Evolutionary conservation across 257 asterid species (phyloP).

Genomic region (Cynanchum wilfordii): DNA sequence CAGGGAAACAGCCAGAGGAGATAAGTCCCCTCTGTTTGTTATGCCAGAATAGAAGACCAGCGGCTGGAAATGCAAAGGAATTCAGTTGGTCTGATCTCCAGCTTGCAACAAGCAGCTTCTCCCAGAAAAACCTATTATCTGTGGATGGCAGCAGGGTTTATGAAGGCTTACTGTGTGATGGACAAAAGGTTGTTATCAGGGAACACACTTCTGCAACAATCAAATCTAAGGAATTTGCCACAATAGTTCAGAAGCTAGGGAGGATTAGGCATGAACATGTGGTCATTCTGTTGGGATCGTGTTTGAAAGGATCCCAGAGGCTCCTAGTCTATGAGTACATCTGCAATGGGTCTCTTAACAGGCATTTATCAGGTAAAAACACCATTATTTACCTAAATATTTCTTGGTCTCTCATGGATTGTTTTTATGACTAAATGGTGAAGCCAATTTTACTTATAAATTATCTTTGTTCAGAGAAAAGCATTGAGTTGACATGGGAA

Average conservation of each 20-base stretch:
- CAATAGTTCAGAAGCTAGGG: constrained; percentile 36
- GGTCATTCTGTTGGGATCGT: constrained; percentile 44
- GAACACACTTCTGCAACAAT: constrained; percentile 42
- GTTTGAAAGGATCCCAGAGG: constrained; percentile 38
- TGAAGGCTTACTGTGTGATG: constrained; percentile 33
- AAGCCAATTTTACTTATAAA: too few species aligned
- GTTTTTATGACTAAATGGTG: not conserved
- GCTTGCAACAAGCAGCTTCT: constrained; percentile 40
- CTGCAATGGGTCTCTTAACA: constrained; percentile 45
- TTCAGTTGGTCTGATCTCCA: constrained; percentile 48
- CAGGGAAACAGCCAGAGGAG: constrained; percentile 24
- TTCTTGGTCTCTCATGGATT: not conserved
- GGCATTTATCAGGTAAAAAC: constrained; percentile 35
- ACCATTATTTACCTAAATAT: not conserved
- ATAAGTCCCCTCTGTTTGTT: constrained; percentile 23
- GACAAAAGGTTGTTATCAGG: constrained; percentile 34
- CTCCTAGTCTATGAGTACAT: constrained; percentile 45
- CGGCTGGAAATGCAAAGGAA: constrained; percentile 18
- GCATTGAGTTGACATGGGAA: constrained; percentile 44
- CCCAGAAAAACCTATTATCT: constrained; percentile 21
- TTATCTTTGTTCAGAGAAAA: constrained; percentile 26
- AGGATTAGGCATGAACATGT: constrained; percentile 40
- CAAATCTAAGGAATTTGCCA: constrained; percentile 32
- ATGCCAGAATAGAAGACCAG: constrained; percentile 35
- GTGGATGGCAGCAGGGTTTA: constrained; percentile 29